Percentiles rank a stretch among this genome's conserved stretches.
These are phyloP conservation scores for Cordyceps cicadae DNA, from an alignment of 2,329 filamentous ascomycete genomes.

Conservation along the genomic window DNA sequence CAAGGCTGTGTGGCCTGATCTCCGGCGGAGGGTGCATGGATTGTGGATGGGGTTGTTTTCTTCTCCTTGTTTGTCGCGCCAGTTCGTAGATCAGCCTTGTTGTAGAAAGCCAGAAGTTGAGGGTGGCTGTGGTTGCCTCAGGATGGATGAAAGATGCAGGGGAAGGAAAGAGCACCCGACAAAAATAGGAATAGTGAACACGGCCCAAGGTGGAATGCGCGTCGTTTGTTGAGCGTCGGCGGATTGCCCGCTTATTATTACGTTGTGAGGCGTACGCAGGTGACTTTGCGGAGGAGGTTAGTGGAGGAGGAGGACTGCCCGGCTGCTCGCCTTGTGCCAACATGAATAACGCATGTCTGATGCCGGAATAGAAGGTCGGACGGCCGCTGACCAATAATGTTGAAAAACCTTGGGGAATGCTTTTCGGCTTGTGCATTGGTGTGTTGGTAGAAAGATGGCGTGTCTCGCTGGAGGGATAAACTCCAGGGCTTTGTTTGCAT, in stretches of 20 bases:
- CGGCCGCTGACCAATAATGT: neutral
- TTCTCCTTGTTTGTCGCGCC: neutral
- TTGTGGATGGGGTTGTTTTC: neutral
- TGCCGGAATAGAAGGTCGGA: neutral
- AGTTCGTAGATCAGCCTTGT: neutral
- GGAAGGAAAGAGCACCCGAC: no score
- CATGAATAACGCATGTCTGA: neutral
- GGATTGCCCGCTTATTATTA: neutral
- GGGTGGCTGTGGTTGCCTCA: neutral
- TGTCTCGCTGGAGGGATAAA: neutral
- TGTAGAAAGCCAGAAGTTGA: neutral
- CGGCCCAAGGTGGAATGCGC: neutral
- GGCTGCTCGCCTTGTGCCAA: neutral
- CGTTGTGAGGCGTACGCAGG: neutral
- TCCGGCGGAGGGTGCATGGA: no score
- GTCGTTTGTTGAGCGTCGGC: neutral
- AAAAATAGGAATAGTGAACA: neutral
- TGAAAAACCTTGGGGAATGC: neutral
- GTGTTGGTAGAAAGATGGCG: neutral
- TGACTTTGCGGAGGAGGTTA: neutral
- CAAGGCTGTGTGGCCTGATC: neutral
- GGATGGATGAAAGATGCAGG: neutral
- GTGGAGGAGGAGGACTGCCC: neutral
- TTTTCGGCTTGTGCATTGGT: neutral
- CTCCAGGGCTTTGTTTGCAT: neutral